A percentile compares a stretch with the other conserved stretches of the same genome.
Evolutionary conservation across 345 rosid genomes (phyloP).

Genomic region (Hypericum perforatum): DNA sequence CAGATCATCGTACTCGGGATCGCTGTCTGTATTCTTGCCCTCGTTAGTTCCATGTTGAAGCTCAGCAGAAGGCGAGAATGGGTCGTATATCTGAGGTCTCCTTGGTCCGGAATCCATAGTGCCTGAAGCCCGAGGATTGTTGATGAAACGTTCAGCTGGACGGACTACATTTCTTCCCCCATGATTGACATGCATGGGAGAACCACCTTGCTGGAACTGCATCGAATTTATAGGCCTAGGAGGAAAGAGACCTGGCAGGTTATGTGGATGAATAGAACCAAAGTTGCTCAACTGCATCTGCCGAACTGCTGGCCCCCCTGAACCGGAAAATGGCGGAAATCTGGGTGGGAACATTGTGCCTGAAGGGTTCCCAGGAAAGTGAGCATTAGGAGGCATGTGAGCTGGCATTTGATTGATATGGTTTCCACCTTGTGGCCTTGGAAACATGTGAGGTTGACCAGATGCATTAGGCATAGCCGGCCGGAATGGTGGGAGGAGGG

Average conservation of each 20-base stretch:
- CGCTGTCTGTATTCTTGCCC: constrained; percentile 37
- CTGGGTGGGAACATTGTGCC: constrained; percentile 26
- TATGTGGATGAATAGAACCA: constrained; percentile 23
- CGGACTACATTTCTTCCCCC: constrained; percentile 19
- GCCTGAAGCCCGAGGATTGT: constrained; percentile 12
- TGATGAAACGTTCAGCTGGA: constrained; percentile 27
- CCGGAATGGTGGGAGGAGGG: constrained; percentile 24
- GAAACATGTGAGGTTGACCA: constrained; percentile 38
- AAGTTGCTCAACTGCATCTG: constrained; percentile 42
- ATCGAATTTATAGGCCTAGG: constrained; percentile 37
- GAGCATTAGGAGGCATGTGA: constrained; percentile 14
- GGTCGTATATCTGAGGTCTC: constrained; percentile 68
- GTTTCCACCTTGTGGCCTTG: constrained; percentile 35
- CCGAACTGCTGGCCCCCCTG: constrained; percentile 23
- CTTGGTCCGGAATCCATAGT: constrained; percentile 20
- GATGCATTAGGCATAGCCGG: constrained; percentile 19
- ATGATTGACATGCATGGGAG: constrained; percentile 19
- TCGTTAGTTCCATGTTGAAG: constrained; percentile 30
- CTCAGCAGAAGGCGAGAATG: constrained; percentile 57
- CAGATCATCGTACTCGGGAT: constrained; percentile 59
- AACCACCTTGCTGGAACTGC: constrained; percentile 33
- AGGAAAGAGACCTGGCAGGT: constrained; percentile 37
- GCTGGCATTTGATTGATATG: constrained; percentile 34
- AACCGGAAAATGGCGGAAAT: constrained; percentile 32
- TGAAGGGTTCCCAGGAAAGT: constrained; percentile 18